phyloP scores from a whole-genome alignment of 208 protist genomes.

The Naegleria fowleri region DNA sequence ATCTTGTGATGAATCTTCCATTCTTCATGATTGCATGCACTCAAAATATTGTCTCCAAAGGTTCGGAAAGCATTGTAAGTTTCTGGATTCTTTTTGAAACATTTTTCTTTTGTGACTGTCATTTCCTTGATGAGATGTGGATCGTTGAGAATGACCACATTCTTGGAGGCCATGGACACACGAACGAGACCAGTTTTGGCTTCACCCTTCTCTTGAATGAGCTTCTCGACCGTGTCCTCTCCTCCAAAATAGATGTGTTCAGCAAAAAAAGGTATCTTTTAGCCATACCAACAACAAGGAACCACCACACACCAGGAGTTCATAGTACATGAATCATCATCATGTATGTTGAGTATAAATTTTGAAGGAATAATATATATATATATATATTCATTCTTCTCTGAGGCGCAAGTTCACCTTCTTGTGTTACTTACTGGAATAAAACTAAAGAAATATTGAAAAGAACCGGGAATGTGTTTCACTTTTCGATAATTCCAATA shows the following conservation, averaged over 20 bases:
- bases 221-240: neutral
- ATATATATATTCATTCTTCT: too few species aligned
- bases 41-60: constrained; percentile 1
- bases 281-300: too few species aligned
- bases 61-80: neutral
- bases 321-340: too few species aligned
- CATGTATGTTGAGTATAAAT: too few species aligned
- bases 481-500: neutral
- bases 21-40: neutral
- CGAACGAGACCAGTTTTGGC: neutral
- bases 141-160: neutral
- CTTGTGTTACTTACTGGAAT: neutral
- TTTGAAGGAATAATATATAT: too few species aligned
- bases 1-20: neutral
- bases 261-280: neutral
- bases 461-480: neutral
- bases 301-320: too few species aligned
- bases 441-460: neutral
- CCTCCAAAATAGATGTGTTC: neutral
- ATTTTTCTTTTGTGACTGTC: neutral
- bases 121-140: neutral
- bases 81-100: neutral
- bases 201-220: neutral
- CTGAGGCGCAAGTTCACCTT: too few species aligned
- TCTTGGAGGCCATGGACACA: neutral